Evolutionary conservation across 768 basidiomycete species (phyloP), one percentile per base, ranked within the genome.

Genomic region (Asterophora lycoperdoides): DNA sequence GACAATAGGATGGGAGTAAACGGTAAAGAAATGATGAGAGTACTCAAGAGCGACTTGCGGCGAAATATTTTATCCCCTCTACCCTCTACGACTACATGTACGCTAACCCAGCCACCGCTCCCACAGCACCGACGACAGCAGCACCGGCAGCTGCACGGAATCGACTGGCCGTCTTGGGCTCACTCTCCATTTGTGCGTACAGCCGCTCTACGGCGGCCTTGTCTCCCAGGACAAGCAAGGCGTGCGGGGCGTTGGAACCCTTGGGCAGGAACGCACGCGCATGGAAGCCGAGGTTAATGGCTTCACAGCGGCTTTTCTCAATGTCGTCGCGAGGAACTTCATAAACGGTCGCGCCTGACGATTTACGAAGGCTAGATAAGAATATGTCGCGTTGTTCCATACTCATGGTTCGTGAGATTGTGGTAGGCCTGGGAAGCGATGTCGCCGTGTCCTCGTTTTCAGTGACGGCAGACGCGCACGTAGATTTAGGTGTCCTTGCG

Each of bases 121-220:
- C 79, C 6, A 81, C 78, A 34, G 78, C 81, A 34, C 82, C 82
- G 15, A 83, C 73, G 14, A 83, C 69, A n/a, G 74, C 79, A 39
- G 77, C 79, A 14, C 79, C 75, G 51, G 80, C 80, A 42, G 71
- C 76, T 38, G 72, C 73, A 40, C 65, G 70, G 13, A 76, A 54
- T 32, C 57, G 33, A 50, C 42, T 44, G 30, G 58, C 49, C 49
- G 63, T 64, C 45, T 53, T 53, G 19, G 59, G 65, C 44, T 65
- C 65, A 13, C 44, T 57, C 49, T 67, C 64, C 26, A 73, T 58
- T 41, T 65, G 68, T 1, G 62, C 56, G 17, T 63, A 65, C 51
- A 77, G 61, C 47, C 54, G 65, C 52, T 77, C 61, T 11, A 81
- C 74, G 2, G 75, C 73, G 19, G 62, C 59, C n/a, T 71, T 73